Base-by-base conservation (phyloP, 1,139 yeast species). In the Diutina siamensis region DNA sequence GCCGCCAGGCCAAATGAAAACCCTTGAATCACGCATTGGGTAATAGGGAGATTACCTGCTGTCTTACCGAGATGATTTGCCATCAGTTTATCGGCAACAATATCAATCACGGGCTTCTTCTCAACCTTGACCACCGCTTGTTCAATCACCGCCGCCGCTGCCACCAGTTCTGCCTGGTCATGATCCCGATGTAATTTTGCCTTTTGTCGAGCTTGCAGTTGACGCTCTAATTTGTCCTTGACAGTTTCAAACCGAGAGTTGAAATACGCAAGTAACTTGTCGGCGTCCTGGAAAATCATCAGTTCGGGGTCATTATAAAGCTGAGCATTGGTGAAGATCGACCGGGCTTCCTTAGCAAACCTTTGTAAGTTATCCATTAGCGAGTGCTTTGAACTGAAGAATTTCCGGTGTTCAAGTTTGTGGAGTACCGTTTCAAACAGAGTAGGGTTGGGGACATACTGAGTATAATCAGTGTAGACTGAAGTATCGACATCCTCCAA, bases 381-480 rank as follows among this genome's bases (percentile, higher is more conserved):
- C 0, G 67, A 52, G 31, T 50, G 52, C 32, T 59, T 58, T 4
- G 61, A 53, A n/a, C 57, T 52, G 45, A 67, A 61, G 21, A 69
- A 68, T 21, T 65, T 62, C 19, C 70, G 71, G n/a, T 59, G 60
- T 20, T 69, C 71, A 31, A 78, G 44, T 44, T 67, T 67, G 13
- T 59, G 59, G 46, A 67, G 61, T 13, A 80, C 69, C 44, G 65
- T 61, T 45, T 67, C 67, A 53, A 80, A 71, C 1, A 84, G 73
- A 51, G 79, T 76, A 20, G 85, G 86, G 44, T 65, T 65, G 44
- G 72, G 65, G 31, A 80, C 75, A 13, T 74, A 64, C 48, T 71
- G 71, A 55, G 72, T 72, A 58, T 79, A 79, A 50, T 78, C 84
- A 0, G 83, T 81, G 49, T 78, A 80, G 46, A 72, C 72, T 20